Evolutionary conservation across 441 rosid species (phyloP).

Genomic region (Erysimum pusillum): DNA sequence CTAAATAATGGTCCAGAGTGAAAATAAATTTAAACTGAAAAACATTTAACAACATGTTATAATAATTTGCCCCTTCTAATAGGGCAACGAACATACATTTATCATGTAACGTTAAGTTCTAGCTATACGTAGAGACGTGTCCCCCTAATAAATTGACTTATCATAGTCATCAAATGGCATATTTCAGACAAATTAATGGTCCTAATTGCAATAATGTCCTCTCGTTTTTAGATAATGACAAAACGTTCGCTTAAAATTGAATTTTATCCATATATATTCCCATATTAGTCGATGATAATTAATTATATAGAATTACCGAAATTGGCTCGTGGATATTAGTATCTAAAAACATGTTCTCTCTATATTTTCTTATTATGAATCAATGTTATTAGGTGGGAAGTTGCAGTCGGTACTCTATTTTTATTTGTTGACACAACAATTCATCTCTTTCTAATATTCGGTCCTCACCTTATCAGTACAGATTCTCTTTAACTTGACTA

Average conservation of each 20-base stretch:
- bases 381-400: conserved; percentile 18
- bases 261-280: conserved; percentile 28
- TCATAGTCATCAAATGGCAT: conserved; percentile 45
- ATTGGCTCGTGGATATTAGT: conserved; percentile 9
- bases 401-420: conserved; percentile 28
- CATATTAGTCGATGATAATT: conserved; percentile 26
- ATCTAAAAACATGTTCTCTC: conserved; percentile 11
- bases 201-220: conserved; percentile 35
- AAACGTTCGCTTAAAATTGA: conserved; percentile 15
- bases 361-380: conserved; percentile 11
- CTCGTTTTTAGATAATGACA: conserved; percentile 39
- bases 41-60: conserved; percentile 9
- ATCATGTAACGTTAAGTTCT: conserved; percentile 38
- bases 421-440: conserved; percentile 36
- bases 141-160: conserved; percentile 42
- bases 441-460: conserved; percentile 16
- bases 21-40: conserved; percentile 16
- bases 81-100: conserved; percentile 47
- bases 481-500: conserved; percentile 20
- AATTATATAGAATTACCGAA: conserved; percentile 22
- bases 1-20: conserved; percentile 6
- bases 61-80: conserved; percentile 40
- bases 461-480: conserved; percentile 31
- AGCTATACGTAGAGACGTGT: conserved; percentile 3
- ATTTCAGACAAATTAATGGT: conserved; percentile 36